Percentiles rank a stretch among this genome's conserved stretches.
These are phyloP conservation scores for Scheffersomyces insectosa DNA, from an alignment of 1,139 yeast species.

Conservation along the genomic window DNA sequence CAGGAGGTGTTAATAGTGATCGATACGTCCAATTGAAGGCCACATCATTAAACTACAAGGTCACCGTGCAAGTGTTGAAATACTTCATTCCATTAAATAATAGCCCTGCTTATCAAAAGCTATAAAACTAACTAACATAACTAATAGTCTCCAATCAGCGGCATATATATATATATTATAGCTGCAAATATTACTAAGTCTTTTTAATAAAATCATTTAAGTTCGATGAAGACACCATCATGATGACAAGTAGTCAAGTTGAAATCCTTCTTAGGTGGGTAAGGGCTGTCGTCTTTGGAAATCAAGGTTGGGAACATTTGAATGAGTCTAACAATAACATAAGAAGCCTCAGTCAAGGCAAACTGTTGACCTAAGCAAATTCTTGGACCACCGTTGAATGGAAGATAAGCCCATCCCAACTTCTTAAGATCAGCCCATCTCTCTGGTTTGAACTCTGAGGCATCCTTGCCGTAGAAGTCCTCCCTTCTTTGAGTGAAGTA, in stretches of 20 bases:
- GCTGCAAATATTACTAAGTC: too few relatives aligned
- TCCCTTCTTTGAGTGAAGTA: constrained; percentile 21
- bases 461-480: constrained; percentile 23
- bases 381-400: constrained; percentile 48
- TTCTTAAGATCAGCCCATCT: constrained; percentile 27
- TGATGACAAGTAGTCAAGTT: constrained; percentile 37
- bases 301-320: constrained; percentile 36
- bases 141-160: too few relatives aligned
- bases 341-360: constrained; percentile 48
- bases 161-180: too few relatives aligned
- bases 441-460: constrained; percentile 22
- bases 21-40: too few relatives aligned
- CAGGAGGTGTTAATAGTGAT: too few relatives aligned
- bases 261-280: constrained; percentile 34
- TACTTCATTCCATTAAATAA: too few relatives aligned
- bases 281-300: constrained; percentile 21
- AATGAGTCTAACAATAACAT: constrained; percentile 25
- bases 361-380: constrained; percentile 48
- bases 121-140: too few relatives aligned
- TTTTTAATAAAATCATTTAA: too few relatives aligned
- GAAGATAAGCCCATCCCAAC: constrained; percentile 45
- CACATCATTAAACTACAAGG: too few relatives aligned
- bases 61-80: too few relatives aligned
- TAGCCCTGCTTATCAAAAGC: too few relatives aligned
- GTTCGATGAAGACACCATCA: constrained; percentile 26